A percentile compares a stretch with the other conserved stretches of the same genome.
phyloP scores from a whole-genome alignment of 352 stramenopile species.

The Phytopythium delawarense region DNA sequence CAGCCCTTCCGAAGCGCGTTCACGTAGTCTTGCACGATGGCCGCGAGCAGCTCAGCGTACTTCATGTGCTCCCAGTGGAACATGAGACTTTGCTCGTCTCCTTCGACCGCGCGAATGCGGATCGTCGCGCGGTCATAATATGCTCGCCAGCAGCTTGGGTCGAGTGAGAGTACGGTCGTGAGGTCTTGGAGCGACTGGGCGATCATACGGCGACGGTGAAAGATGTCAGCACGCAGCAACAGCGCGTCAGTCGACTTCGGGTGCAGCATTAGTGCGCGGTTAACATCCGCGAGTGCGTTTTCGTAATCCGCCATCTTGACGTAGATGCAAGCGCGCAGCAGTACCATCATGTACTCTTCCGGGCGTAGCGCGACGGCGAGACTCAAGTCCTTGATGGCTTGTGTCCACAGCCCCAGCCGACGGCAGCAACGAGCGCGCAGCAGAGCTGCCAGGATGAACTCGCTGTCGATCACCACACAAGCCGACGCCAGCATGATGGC shows the following conservation, averaged over 20 bases:
- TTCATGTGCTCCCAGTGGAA: slow-evolving; percentile 71
- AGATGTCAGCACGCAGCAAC: slow-evolving; percentile 63
- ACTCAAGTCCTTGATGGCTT: slow-evolving; percentile 65
- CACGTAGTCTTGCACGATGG: slow-evolving; percentile 74
- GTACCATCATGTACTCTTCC: slow-evolving; percentile 49
- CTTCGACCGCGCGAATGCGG: slow-evolving; percentile 59
- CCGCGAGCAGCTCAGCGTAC: slow-evolving; percentile 55
- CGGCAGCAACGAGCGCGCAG: slow-evolving; percentile 65
- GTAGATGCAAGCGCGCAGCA: slow-evolving; percentile 55
- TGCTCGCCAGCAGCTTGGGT: slow-evolving; percentile 72
- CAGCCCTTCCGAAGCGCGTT: slow-evolving; percentile 68
- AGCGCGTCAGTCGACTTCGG: slow-evolving; percentile 65
- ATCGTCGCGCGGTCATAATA: slow-evolving; percentile 76
- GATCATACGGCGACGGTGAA: slow-evolving; percentile 39
- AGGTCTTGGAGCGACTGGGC: slow-evolving; percentile 58
- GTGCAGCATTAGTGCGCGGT: slow-evolving; percentile 49
- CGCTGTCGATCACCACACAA: slow-evolving; percentile 61
- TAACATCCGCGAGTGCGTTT: slow-evolving; percentile 54
- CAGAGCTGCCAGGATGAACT: slow-evolving; percentile 52
- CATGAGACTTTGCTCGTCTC: slow-evolving; percentile 48
- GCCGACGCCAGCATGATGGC: slow-evolving; percentile 67
- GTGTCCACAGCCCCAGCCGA: slow-evolving; percentile 64
- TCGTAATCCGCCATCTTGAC: slow-evolving; percentile 50
- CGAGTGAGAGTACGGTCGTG: slow-evolving; percentile 45
- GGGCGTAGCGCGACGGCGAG: slow-evolving; percentile 42